phyloP scores from a whole-genome alignment of 1,284 basidiomycete genomes.

The Ganoderma resinaceum region DNA sequence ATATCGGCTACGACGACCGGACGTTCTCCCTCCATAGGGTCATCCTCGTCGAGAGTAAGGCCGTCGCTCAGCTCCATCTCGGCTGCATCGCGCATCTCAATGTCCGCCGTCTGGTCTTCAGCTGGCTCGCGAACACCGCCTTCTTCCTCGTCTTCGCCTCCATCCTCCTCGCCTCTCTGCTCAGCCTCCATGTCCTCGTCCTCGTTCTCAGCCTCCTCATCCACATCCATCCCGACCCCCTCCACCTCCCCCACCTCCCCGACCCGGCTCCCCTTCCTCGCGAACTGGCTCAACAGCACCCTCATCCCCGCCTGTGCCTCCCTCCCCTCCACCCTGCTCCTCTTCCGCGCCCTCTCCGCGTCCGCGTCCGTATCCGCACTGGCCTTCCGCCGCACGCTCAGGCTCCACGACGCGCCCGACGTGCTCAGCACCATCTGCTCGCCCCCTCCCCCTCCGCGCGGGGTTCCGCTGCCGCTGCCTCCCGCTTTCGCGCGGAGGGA shows the following conservation, averaged over 20 bases:
- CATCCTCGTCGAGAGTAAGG: neutral
- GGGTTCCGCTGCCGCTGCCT: neutral
- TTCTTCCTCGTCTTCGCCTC: neutral
- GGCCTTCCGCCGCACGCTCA: slow-evolving; percentile 42
- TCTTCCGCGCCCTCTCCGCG: slow-evolving; percentile 34
- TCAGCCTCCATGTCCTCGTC: slow-evolving; percentile 22
- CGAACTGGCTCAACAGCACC: slow-evolving; percentile 56
- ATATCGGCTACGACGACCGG: slow-evolving; percentile 35
- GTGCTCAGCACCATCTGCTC: slow-evolving; percentile 58
- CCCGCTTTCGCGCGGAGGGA: neutral
- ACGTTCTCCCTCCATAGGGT: neutral
- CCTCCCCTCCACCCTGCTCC: slow-evolving; percentile 25
- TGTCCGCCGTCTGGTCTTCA: slow-evolving; percentile 10
- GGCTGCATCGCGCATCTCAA: neutral
- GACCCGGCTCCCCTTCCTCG: slow-evolving; percentile 53
- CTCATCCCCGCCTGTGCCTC: slow-evolving; percentile 48
- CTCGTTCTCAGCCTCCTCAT: slow-evolving; percentile 24
- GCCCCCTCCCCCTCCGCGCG: neutral
- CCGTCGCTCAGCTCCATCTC: neutral
- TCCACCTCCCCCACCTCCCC: slow-evolving; percentile 30
- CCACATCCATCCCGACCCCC: slow-evolving; percentile 25
- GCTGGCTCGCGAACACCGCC: neutral
- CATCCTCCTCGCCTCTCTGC: slow-evolving; percentile 16
- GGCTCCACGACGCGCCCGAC: slow-evolving; percentile 53
- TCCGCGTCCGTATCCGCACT: slow-evolving; percentile 15